Conservation (phyloP, 2,329 filamentous ascomycete genomes). For the Aulographum hederae region DNA sequence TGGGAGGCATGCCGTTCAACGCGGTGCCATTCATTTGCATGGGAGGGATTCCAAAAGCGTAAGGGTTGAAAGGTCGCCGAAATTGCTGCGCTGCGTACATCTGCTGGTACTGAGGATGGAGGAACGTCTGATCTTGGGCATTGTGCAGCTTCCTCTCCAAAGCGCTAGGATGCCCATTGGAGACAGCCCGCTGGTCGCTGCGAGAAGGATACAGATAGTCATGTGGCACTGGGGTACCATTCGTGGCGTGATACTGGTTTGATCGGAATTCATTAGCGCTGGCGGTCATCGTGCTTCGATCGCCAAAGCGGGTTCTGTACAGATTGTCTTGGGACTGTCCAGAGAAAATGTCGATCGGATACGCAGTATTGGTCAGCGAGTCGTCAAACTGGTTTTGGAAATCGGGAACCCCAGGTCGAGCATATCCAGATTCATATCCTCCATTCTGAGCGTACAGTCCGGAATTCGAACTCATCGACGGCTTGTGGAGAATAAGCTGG, state of each 20-base stretch:
- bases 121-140: conserved; percentile 13
- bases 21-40: conserved; percentile 13
- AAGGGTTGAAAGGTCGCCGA: neutral
- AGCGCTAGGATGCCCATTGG: conserved; percentile 23
- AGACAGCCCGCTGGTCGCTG: conserved; percentile 19
- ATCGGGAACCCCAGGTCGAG: conserved; percentile 6
- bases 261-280: conserved; percentile 25
- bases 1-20: conserved; percentile 15
- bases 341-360: conserved; percentile 18
- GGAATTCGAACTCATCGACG: conserved; percentile 1
- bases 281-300: conserved; percentile 24
- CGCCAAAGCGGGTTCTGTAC: conserved; percentile 12
- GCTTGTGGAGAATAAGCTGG: conserved; percentile 11
- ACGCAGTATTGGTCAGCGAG: conserved; percentile 11
- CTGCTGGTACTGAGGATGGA: neutral
- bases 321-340: conserved; percentile 16
- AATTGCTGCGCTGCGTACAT: neutral
- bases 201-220: conserved; percentile 24
- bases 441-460: neutral
- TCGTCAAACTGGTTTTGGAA: conserved; percentile 8
- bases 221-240: conserved; percentile 24
- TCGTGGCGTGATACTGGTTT: conserved; percentile 27
- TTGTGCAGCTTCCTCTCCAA: conserved; percentile 30
- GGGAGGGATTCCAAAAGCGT: neutral
- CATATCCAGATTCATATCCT: conserved; percentile 7